phyloP scores from a whole-genome alignment of 1,284 basidiomycete species.

The Tilletia setariae region DNA sequence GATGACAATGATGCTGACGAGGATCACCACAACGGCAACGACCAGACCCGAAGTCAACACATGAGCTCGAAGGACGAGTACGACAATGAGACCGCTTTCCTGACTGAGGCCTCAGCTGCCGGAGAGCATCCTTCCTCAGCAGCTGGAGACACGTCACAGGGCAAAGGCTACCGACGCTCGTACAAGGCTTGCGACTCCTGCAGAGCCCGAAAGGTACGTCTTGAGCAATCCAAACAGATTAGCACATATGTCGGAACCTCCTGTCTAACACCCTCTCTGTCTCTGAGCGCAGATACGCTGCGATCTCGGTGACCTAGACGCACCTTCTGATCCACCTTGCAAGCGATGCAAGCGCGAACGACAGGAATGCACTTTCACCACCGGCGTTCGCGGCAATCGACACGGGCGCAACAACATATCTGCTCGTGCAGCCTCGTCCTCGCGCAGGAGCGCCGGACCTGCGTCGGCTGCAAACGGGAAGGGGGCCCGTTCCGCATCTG shows the following conservation, averaged over 20 bases:
- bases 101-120: background rate
- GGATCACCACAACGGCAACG: too few relatives aligned
- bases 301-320: constrained; percentile 15
- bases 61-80: too few relatives aligned
- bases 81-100: background rate
- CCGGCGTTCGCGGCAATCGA: constrained; percentile 13
- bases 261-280: background rate
- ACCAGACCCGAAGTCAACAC: too few relatives aligned
- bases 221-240: background rate
- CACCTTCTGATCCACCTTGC: constrained; percentile 14
- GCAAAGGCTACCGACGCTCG: constrained; percentile 13
- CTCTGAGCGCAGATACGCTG: constrained; percentile 6
- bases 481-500: too few relatives aligned
- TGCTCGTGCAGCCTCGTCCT: too few relatives aligned
- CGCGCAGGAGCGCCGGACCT: too few relatives aligned
- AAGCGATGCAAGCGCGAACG: constrained; percentile 18
- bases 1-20: too few relatives aligned
- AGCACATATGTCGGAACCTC: background rate
- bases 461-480: too few relatives aligned
- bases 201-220: constrained; percentile 9
- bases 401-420: background rate
- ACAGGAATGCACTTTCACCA: constrained; percentile 18
- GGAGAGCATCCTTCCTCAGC: background rate
- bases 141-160: background rate
- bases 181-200: constrained; percentile 19